phyloP scores from a whole-genome alignment of 352 stramenopile species.

The Halophytophthora polymorphica region DNA sequence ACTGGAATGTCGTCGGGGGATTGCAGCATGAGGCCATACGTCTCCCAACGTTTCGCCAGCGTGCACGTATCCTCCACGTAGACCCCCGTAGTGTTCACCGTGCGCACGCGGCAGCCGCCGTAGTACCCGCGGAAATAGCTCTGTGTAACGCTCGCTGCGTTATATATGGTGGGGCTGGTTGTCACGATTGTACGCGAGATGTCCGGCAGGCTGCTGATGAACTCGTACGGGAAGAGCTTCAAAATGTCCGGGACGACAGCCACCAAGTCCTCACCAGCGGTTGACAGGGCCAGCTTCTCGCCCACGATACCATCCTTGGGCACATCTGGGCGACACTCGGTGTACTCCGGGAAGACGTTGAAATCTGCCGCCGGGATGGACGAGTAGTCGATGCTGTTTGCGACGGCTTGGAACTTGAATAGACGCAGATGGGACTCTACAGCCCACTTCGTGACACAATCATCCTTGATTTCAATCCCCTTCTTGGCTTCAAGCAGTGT shows the following conservation, averaged over 20 bases:
- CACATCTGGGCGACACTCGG: constrained; percentile 4
- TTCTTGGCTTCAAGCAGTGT: constrained; percentile 3
- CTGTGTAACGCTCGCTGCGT: neutral
- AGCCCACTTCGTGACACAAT: constrained; percentile 2
- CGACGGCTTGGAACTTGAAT: constrained; percentile 2
- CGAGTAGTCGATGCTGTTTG: constrained; percentile 10
- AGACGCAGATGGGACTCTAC: constrained; percentile 6
- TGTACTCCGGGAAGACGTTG: constrained; percentile 8
- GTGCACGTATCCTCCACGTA: constrained; percentile 5
- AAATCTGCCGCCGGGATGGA: constrained; percentile 3
- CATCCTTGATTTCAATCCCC: neutral
- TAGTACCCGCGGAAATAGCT: constrained; percentile 1
- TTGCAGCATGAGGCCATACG: constrained; percentile 6
- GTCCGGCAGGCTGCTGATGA: constrained; percentile 2
- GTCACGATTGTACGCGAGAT: neutral
- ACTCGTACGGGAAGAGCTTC: constrained; percentile 4
- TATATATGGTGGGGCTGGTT: neutral
- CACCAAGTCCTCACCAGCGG: neutral
- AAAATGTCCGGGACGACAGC: constrained; percentile 7
- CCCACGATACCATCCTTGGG: constrained; percentile 1
- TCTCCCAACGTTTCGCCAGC: neutral
- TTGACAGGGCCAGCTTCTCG: neutral
- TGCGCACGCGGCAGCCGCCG: constrained; percentile 1
- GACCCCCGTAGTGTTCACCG: constrained; percentile 3
- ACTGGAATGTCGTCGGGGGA: constrained; percentile 4